phyloP scores from a whole-genome alignment of 2,329 filamentous ascomycete species.

The Trichoderma breve region DNA sequence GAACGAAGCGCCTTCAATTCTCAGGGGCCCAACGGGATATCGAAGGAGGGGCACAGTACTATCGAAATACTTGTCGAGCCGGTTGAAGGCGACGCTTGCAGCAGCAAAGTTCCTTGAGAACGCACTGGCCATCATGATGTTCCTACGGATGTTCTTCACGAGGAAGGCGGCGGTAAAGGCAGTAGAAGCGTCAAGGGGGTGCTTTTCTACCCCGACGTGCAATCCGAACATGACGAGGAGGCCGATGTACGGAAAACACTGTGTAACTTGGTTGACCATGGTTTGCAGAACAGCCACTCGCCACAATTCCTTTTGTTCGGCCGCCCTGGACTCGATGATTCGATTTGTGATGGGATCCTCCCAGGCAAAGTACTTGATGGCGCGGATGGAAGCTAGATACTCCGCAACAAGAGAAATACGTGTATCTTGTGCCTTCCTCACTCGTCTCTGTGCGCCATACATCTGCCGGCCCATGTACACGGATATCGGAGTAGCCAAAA shows the following conservation, averaged over 20 bases:
- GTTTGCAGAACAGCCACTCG: slow-evolving; percentile 48
- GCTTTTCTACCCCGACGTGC: slow-evolving; percentile 47
- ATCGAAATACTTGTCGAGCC: slow-evolving; percentile 54
- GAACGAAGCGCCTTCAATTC: slow-evolving; percentile 47
- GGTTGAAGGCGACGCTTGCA: slow-evolving; percentile 45
- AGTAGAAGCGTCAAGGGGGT: slow-evolving; percentile 52
- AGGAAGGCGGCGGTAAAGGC: slow-evolving; percentile 58
- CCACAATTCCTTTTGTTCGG: slow-evolving; percentile 57
- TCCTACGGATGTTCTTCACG: slow-evolving; percentile 52
- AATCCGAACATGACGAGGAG: slow-evolving; percentile 54
- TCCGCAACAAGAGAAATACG: slow-evolving; percentile 58
- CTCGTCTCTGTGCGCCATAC: slow-evolving; percentile 49
- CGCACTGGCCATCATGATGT: slow-evolving; percentile 50
- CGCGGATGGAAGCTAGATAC: slow-evolving; percentile 56
- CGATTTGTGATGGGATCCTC: slow-evolving; percentile 52
- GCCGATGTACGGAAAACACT: slow-evolving; percentile 51
- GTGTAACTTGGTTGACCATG: slow-evolving; percentile 48
- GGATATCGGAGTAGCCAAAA: slow-evolving; percentile 50
- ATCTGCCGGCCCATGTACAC: slow-evolving; percentile 49
- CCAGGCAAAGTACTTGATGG: slow-evolving; percentile 62
- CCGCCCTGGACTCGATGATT: slow-evolving; percentile 47
- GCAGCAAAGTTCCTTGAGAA: slow-evolving; percentile 38
- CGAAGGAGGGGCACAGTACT: slow-evolving; percentile 47
- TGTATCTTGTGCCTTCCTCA: slow-evolving; percentile 54
- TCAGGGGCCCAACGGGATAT: slow-evolving; percentile 50